phyloP scores from a whole-genome alignment of 371 early-diverging fungal genomes.

The Smittium mucronatum region DNA sequence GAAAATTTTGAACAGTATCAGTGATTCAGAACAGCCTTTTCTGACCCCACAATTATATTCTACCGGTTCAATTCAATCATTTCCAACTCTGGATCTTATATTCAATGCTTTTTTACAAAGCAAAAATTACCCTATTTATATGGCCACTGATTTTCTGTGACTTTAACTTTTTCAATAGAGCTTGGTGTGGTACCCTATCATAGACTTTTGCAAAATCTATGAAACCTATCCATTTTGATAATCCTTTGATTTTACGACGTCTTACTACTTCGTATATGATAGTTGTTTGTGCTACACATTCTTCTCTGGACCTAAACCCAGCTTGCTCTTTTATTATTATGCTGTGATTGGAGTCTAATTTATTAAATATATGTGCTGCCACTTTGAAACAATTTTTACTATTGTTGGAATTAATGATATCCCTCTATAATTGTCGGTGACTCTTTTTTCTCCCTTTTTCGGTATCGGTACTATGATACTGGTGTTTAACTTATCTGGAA shows the following conservation, averaged over 20 bases:
- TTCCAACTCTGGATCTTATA: neutral
- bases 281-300: conserved; percentile 6
- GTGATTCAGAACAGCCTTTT: conserved; percentile 4
- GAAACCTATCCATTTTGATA: neutral
- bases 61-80: neutral
- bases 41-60: neutral
- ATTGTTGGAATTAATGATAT: conserved; percentile 8
- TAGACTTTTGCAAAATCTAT: conserved; percentile 10
- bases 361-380: neutral
- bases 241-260: neutral
- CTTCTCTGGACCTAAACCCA: conserved; percentile 8
- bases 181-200: conserved; percentile 3
- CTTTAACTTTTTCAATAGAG: neutral
- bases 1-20: conserved; percentile 1
- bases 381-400: neutral
- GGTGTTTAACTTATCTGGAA: neutral
- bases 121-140: neutral
- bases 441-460: conserved; percentile 1
- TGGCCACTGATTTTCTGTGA: neutral
- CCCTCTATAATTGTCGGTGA: conserved; percentile 4
- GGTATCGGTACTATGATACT: conserved; percentile 1
- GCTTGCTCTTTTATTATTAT: conserved; percentile 2
- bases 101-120: neutral
- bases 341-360: neutral
- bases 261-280: conserved; percentile 1